Percentiles rank a stretch among this genome's conserved stretches.
These are phyloP conservation scores for Neonectria sp. DNA, from an alignment of 2,329 filamentous ascomycete species.

Conservation along the genomic window DNA sequence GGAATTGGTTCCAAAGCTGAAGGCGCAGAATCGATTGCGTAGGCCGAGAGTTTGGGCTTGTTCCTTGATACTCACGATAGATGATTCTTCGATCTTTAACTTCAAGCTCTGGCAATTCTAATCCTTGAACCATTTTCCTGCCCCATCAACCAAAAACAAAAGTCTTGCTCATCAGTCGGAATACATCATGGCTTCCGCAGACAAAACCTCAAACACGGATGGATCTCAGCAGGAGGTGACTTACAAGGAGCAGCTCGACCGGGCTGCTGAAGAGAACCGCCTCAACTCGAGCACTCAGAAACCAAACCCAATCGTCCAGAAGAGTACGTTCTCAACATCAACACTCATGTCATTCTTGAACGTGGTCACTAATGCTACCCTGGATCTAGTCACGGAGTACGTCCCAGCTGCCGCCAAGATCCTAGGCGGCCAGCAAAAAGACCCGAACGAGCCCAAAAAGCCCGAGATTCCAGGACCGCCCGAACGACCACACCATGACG, in stretches of 20 bases:
- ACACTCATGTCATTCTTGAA: neutral
- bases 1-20: conserved; percentile 9
- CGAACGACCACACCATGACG: conserved; percentile 61
- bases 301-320: conserved; percentile 58
- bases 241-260: conserved; percentile 63
- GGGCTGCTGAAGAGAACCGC: conserved; percentile 55
- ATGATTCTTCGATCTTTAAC: neutral
- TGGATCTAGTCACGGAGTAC: conserved; percentile 57
- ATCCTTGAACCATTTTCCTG: neutral
- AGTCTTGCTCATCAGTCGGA: neutral
- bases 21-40: conserved; percentile 41
- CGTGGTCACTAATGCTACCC: conserved; percentile 15
- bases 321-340: conserved; percentile 52
- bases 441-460: conserved; percentile 39
- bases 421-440: conserved; percentile 54
- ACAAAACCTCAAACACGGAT: conserved; percentile 23
- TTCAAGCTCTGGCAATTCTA: conserved; percentile 8
- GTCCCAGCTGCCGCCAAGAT: conserved; percentile 60
- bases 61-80: neutral
- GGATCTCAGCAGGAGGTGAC: conserved; percentile 41
- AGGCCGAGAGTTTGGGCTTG: conserved; percentile 27
- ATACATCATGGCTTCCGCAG: conserved; percentile 36
- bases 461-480: conserved; percentile 55
- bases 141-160: neutral
- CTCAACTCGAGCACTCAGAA: conserved; percentile 44